Conservation (phyloP, 345 rosid genomes). For the Eucalyptus cladocalyx region DNA sequence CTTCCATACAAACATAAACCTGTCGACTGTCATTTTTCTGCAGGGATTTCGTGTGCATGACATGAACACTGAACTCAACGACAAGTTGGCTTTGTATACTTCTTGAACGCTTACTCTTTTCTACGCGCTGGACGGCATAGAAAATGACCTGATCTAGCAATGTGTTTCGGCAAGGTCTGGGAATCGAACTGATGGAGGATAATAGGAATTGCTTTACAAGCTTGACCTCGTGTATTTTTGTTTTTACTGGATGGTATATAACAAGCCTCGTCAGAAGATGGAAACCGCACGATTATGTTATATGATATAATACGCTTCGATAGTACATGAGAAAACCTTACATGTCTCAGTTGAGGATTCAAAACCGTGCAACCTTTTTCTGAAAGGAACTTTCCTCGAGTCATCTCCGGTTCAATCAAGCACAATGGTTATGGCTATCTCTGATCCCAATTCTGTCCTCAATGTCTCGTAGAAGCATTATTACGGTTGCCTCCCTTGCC, state of each 20-base stretch:
- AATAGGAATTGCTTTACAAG: constrained; percentile 3
- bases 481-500: constrained; percentile 59
- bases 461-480: constrained; percentile 38
- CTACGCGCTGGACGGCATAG: not conserved
- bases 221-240: not conserved
- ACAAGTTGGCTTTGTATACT: not conserved
- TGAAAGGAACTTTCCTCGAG: not conserved
- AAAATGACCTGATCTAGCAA: not conserved
- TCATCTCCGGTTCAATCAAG: constrained; percentile 30
- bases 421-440: constrained; percentile 35
- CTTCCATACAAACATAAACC: not conserved
- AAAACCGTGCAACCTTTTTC: not conserved
- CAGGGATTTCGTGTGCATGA: not conserved
- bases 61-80: not conserved
- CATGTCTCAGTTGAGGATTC: not conserved
- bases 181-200: constrained; percentile 7
- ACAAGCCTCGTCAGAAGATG: not conserved
- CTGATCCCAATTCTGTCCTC: constrained; percentile 37
- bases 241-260: not conserved
- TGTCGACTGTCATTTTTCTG: not conserved
- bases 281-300: not conserved
- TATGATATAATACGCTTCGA: not conserved
- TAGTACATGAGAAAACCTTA: not conserved
- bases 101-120: not conserved
- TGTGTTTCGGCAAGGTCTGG: not conserved